Conservation (phyloP, 495 filamentous ascomycete genomes). For the Podospora pseudoanserina region DNA sequence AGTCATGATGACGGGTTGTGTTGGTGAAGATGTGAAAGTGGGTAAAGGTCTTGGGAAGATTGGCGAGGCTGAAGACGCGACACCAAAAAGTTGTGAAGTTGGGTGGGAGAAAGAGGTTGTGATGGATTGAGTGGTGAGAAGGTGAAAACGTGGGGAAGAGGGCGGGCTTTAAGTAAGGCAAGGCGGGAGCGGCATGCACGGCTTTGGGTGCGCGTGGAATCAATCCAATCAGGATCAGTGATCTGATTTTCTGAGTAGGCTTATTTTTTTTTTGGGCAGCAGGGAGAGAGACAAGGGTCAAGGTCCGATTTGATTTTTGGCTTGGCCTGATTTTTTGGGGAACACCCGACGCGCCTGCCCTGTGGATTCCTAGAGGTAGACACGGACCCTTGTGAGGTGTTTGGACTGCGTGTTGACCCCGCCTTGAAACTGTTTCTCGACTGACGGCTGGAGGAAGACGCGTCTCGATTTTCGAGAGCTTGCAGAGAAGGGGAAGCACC, state of each 20-base stretch:
- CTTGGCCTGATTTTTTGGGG: slow-evolving; percentile 17
- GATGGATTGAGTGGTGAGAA: slow-evolving; percentile 20
- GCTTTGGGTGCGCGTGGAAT: slow-evolving; percentile 28
- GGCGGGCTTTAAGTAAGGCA: slow-evolving; percentile 38
- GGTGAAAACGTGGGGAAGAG: slow-evolving; percentile 46
- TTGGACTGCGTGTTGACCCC: not conserved
- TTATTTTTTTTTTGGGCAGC: slow-evolving; percentile 21
- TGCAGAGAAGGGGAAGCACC: not conserved
- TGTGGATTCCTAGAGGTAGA: not conserved
- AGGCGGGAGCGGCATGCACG: slow-evolving; percentile 22
- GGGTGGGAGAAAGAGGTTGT: slow-evolving; percentile 1
- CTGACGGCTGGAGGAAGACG: not conserved
- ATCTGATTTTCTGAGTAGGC: slow-evolving; percentile 24
- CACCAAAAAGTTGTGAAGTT: not conserved
- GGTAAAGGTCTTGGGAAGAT: slow-evolving; percentile 9
- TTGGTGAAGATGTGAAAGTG: slow-evolving; percentile 34
- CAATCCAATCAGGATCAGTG: slow-evolving; percentile 46
- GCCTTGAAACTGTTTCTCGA: not conserved
- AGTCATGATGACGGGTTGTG: slow-evolving; percentile 63
- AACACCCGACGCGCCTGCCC: slow-evolving; percentile 4
- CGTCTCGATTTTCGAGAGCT: not conserved
- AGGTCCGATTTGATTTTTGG: not conserved
- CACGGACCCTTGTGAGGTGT: not conserved
- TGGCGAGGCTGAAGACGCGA: slow-evolving; percentile 42
- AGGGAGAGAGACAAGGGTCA: not conserved